Conservation (phyloP, 139 green algal genomes). For the Asterochloris erici region DNA sequence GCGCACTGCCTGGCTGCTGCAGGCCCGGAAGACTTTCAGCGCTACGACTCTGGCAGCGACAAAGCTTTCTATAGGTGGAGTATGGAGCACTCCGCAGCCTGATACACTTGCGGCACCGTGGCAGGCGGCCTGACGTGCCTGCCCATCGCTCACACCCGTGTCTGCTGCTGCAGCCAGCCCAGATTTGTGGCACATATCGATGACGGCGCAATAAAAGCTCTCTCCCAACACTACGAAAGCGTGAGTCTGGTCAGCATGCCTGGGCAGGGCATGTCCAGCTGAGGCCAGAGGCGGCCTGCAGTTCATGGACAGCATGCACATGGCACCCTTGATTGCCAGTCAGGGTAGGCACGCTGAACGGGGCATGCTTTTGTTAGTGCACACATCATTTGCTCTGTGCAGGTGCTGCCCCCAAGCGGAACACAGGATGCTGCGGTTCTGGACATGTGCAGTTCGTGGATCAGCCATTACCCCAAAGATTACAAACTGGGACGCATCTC, state of each 20-base stretch:
- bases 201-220: constrained; percentile 76
- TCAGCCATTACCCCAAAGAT: constrained; percentile 79
- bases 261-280: background rate
- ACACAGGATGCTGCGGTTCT: constrained; percentile 49
- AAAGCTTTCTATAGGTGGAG: constrained; percentile 59
- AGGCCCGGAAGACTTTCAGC: constrained; percentile 51
- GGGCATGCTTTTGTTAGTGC: no score
- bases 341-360: background rate
- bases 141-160: background rate
- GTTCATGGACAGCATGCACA: constrained; percentile 3
- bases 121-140: no score
- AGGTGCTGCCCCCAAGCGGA: constrained; percentile 57
- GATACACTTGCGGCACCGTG: no score
- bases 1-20: background rate
- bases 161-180: constrained; percentile 27
- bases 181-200: constrained; percentile 95
- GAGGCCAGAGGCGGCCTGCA: background rate
- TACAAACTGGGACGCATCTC: constrained; percentile 71
- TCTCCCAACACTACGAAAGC: constrained; percentile 60
- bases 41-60: constrained; percentile 43
- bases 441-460: constrained; percentile 77
- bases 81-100: background rate
- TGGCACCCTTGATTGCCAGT: background rate
- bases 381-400: constrained; percentile 56
- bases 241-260: background rate